Conservation (phyloP, 352 stramenopile genomes). For the Globisporangium nagaii region DNA sequence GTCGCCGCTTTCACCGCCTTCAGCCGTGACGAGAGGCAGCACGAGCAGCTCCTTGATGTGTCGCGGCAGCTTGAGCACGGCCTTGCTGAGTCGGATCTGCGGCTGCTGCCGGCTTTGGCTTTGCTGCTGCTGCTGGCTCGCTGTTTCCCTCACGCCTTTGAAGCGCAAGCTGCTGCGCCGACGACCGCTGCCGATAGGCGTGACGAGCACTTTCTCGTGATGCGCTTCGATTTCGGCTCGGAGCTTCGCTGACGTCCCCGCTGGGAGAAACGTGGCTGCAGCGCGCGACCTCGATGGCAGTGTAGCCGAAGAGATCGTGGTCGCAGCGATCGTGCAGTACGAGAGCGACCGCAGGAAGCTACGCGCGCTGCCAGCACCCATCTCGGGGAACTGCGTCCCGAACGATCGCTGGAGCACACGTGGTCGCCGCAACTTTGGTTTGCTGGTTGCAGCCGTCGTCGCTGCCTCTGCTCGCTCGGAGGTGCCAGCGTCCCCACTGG, state of each 20-base stretch:
- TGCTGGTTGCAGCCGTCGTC: background rate
- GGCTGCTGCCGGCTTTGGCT: conserved; percentile 6
- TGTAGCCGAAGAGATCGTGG: background rate
- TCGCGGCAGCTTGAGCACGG: conserved; percentile 23
- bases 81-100: conserved; percentile 25
- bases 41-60: conserved; percentile 29
- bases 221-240: background rate
- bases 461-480: background rate
- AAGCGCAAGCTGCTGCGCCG: conserved; percentile 14
- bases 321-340: conserved; percentile 37
- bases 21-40: conserved; percentile 4
- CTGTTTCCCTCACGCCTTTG: background rate
- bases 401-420: conserved; percentile 3
- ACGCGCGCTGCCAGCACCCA: background rate
- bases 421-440: background rate
- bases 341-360: conserved; percentile 29
- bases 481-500: too few relatives aligned
- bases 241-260: background rate
- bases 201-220: background rate
- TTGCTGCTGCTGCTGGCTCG: background rate
- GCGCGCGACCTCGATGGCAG: background rate
- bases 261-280: conserved; percentile 15
- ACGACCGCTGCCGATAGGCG: conserved; percentile 21
- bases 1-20: background rate
- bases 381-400: conserved; percentile 27